These are phyloP conservation scores for Musa balbisiana DNA, from an alignment of 202 grass and related monocot species.

Conservation along the genomic window DNA sequence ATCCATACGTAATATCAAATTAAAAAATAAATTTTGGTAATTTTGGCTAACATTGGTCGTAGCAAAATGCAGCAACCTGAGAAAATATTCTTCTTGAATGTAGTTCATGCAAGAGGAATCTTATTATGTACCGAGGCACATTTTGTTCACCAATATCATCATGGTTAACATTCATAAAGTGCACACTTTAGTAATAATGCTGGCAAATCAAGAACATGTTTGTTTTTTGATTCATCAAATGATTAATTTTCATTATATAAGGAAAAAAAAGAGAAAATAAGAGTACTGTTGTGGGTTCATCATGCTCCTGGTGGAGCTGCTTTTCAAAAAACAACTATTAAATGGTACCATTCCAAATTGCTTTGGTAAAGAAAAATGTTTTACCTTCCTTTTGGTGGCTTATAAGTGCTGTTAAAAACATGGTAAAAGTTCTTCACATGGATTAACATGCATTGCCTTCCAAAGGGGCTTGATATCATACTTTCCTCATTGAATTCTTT, in stretches of 20 bases:
- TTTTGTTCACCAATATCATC: no score
- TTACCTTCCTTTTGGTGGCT: neutral
- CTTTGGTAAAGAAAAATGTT: neutral
- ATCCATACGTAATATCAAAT: no score
- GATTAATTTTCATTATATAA: neutral
- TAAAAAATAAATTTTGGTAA: no score
- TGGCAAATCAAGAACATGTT: no score
- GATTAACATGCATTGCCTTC: neutral
- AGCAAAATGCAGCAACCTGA: no score
- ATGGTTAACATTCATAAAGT: no score
- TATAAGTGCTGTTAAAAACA: neutral
- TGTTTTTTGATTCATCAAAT: neutral
- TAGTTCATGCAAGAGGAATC: no score
- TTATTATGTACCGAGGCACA: no score
- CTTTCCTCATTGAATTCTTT: neutral
- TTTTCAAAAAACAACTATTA: neutral
- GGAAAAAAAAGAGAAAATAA: neutral
- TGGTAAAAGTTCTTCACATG: neutral
- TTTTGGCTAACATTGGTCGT: no score
- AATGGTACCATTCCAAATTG: neutral
- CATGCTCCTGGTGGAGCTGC: neutral
- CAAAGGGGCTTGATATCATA: neutral
- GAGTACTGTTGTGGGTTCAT: neutral
- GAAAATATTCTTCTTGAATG: no score
- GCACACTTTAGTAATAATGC: no score